phyloP scores from a whole-genome alignment of 2,329 filamentous ascomycete species.

The Westerdykella sp. region DNA sequence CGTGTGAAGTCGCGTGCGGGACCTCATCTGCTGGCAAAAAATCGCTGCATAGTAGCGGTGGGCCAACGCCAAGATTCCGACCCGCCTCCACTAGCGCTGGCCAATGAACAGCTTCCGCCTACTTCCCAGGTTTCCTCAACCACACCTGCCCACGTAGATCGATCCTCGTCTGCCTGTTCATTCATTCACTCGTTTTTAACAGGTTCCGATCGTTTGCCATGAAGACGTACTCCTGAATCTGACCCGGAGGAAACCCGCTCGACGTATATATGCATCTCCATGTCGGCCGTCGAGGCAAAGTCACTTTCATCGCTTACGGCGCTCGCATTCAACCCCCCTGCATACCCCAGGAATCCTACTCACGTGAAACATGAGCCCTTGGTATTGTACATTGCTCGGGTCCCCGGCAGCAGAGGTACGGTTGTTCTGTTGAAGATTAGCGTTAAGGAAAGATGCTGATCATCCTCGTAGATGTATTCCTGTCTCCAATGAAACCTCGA shows the following conservation, averaged over 20 bases:
- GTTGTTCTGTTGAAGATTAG: slow-evolving; percentile 7
- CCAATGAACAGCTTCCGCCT: slow-evolving; percentile 8
- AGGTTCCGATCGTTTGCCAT: too few relatives aligned
- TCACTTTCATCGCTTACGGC: slow-evolving; percentile 74
- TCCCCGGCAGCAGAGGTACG: slow-evolving; percentile 82
- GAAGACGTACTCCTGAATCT: too few relatives aligned
- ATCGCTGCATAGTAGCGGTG: slow-evolving; percentile 3
- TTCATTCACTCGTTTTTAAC: too few relatives aligned
- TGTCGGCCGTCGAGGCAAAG: slow-evolving; percentile 61
- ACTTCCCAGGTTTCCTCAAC: neutral
- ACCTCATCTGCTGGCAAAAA: slow-evolving; percentile 7
- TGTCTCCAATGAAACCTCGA: slow-evolving; percentile 84
- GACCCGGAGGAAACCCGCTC: too few relatives aligned
- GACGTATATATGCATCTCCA: slow-evolving; percentile 7
- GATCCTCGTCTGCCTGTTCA: too few relatives aligned
- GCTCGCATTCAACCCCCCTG: slow-evolving; percentile 79
- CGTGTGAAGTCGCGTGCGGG: too few relatives aligned
- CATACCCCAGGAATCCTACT: slow-evolving; percentile 72
- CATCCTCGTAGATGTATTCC: slow-evolving; percentile 65
- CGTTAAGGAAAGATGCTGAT: slow-evolving; percentile 11
- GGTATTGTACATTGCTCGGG: slow-evolving; percentile 83
- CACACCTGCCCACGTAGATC: too few relatives aligned
- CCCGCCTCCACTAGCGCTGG: slow-evolving; percentile 1
- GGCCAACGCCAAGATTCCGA: too few relatives aligned
- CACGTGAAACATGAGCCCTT: slow-evolving; percentile 64